phyloP scores from a whole-genome alignment of 2,329 filamentous ascomycete genomes.

The Fusarium xyrophilum region DNA sequence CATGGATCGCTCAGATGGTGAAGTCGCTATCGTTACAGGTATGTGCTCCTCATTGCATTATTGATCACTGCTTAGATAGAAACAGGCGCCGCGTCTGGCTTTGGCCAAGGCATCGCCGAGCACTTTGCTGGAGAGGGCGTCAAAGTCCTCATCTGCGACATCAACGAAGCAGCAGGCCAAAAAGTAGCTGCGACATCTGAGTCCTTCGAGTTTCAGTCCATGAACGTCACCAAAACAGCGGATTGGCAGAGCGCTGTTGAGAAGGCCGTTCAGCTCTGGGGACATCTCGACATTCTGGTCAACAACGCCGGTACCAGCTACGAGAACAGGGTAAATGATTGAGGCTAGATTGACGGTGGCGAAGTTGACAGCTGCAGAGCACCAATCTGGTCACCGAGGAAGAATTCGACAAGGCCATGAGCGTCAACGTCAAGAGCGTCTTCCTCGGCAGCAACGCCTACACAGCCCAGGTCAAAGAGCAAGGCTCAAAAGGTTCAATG shows the following conservation, averaged over 20 bases:
- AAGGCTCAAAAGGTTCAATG: slow-evolving; percentile 6
- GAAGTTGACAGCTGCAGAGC: background rate
- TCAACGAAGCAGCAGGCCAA: background rate
- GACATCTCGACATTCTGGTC: slow-evolving; percentile 7
- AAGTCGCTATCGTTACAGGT: slow-evolving; percentile 21
- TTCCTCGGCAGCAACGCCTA: slow-evolving; percentile 5
- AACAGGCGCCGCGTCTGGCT: slow-evolving; percentile 12
- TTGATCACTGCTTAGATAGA: background rate
- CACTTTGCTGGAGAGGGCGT: slow-evolving; percentile 9
- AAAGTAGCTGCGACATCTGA: background rate
- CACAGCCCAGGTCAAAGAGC: background rate
- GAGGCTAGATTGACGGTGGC: rapidly evolving
- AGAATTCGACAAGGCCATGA: slow-evolving; percentile 14
- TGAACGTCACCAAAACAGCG: slow-evolving; percentile 5
- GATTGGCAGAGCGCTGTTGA: background rate
- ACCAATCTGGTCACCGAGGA: slow-evolving; percentile 5
- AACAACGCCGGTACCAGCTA: slow-evolving; percentile 17
- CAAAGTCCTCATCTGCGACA: slow-evolving; percentile 6
- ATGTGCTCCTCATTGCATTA: rapidly evolving
- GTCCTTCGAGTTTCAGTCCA: background rate
- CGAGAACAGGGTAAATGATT: background rate
- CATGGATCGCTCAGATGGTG: slow-evolving; percentile 17
- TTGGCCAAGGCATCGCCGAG: slow-evolving; percentile 19
- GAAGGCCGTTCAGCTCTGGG: background rate
- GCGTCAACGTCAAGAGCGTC: slow-evolving; percentile 7